phyloP scores from a whole-genome alignment of 345 rosid genomes.

The Gossypium raimondii region DNA sequence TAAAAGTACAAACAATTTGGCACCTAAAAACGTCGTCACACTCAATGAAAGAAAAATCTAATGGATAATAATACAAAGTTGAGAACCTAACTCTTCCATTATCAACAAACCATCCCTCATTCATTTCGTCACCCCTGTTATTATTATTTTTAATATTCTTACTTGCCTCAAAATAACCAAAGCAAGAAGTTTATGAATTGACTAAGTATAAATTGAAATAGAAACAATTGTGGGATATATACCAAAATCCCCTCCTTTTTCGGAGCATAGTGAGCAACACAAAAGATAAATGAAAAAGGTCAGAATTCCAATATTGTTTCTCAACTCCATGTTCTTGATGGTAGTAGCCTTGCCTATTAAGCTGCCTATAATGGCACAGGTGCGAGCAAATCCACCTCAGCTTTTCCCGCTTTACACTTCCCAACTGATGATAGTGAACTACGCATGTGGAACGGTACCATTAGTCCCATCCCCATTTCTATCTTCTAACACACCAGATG shows the following conservation, averaged over 20 bases:
- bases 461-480: slow-evolving; percentile 24
- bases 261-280: background rate
- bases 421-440: slow-evolving; percentile 60
- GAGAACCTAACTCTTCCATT: background rate
- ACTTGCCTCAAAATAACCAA: slow-evolving; percentile 8
- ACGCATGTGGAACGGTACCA: slow-evolving; percentile 55
- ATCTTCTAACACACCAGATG: slow-evolving; percentile 16
- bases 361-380: background rate
- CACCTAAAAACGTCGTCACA: background rate
- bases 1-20: background rate
- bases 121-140: too few relatives aligned
- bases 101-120: slow-evolving; percentile 9
- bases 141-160: background rate
- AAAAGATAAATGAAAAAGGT: background rate
- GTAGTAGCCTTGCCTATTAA: background rate
- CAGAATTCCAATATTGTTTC: background rate
- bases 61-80: background rate
- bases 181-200: slow-evolving; percentile 10
- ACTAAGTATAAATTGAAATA: slow-evolving; percentile 23
- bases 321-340: background rate
- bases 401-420: slow-evolving; percentile 59
- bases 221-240: background rate
- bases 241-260: background rate
- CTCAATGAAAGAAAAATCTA: background rate
- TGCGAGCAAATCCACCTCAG: slow-evolving; percentile 10